Conservation (phyloP, 495 filamentous ascomycete species). For the Penicillium egyptiacum region DNA sequence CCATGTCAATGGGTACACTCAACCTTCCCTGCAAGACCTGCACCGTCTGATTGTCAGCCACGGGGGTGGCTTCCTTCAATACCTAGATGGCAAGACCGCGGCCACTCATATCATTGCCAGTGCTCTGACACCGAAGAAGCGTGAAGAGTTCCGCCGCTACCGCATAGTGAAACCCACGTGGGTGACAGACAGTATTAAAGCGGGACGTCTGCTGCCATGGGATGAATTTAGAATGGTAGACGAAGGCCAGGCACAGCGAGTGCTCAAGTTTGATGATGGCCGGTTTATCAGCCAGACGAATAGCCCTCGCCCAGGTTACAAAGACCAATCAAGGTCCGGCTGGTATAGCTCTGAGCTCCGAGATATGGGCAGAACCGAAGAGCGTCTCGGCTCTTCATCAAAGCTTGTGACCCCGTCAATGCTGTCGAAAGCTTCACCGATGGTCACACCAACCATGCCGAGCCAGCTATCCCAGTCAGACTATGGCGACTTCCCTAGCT, state of each 20-base stretch:
- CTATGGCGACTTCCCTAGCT: slow-evolving; percentile 49
- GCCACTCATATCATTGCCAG: slow-evolving; percentile 95
- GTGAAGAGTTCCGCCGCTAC: slow-evolving; percentile 78
- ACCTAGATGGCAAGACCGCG: slow-evolving; percentile 88
- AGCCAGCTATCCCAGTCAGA: slow-evolving; percentile 35
- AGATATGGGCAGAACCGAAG: slow-evolving; percentile 23
- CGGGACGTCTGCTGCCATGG: slow-evolving; percentile 82
- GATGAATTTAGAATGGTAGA: slow-evolving; percentile 76
- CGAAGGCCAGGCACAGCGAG: slow-evolving; percentile 71
- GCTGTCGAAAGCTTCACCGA: neutral
- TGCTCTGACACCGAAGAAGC: slow-evolving; percentile 86
- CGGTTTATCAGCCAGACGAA: slow-evolving; percentile 66
- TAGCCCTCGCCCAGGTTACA: slow-evolving; percentile 57
- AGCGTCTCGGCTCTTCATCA: neutral
- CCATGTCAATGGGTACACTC: slow-evolving; percentile 90
- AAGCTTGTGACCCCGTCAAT: slow-evolving; percentile 10
- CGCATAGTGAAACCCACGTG: slow-evolving; percentile 95
- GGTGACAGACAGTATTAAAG: slow-evolving; percentile 84
- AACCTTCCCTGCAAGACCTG: slow-evolving; percentile 83
- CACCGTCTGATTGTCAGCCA: slow-evolving; percentile 82
- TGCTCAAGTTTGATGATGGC: slow-evolving; percentile 73
- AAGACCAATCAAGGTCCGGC: slow-evolving; percentile 70
- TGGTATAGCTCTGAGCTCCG: slow-evolving; percentile 76
- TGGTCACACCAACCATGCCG: slow-evolving; percentile 2
- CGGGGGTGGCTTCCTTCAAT: slow-evolving; percentile 91